These are phyloP conservation scores for Coemansia brasiliensis DNA, from an alignment of 192 early-diverging fungal genomes.

Conservation along the genomic window DNA sequence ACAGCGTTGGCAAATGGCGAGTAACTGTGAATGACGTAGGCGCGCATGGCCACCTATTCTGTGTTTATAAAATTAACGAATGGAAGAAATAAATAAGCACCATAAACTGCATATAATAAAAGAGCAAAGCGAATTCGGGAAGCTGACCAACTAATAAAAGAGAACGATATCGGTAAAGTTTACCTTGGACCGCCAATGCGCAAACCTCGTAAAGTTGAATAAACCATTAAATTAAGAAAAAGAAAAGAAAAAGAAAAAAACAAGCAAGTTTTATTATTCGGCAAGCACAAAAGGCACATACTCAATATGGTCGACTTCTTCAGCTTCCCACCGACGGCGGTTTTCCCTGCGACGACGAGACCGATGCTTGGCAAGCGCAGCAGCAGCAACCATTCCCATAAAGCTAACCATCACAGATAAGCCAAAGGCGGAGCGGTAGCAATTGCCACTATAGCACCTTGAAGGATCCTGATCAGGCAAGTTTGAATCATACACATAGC, in stretches of 20 bases:
- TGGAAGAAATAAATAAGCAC: too few species aligned
- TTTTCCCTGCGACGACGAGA: conserved; percentile 37
- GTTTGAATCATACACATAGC: conserved; percentile 59
- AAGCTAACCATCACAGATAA: conserved; percentile 19
- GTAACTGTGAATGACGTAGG: too few species aligned
- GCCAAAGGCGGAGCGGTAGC: conserved; percentile 48
- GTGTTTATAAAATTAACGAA: too few species aligned
- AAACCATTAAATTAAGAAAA: not conserved
- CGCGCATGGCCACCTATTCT: too few species aligned
- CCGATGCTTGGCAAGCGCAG: conserved; percentile 28
- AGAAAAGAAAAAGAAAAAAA: not conserved
- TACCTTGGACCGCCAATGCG: too few species aligned
- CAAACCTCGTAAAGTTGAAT: not conserved
- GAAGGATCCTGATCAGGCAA: conserved; percentile 49
- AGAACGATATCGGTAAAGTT: too few species aligned
- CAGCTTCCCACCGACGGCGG: conserved; percentile 46
- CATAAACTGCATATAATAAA: too few species aligned
- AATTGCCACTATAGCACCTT: conserved; percentile 38
- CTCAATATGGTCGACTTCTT: conserved; percentile 35
- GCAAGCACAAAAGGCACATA: conserved; percentile 52
- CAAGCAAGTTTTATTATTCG: conserved; percentile 15
- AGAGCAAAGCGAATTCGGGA: too few species aligned
- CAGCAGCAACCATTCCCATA: conserved; percentile 25
- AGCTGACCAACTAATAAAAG: too few species aligned
- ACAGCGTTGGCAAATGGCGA: too few species aligned